These are phyloP conservation scores for Sclerotinia glacialis DNA, from an alignment of 2,329 filamentous ascomycete species.

Conservation along the genomic window DNA sequence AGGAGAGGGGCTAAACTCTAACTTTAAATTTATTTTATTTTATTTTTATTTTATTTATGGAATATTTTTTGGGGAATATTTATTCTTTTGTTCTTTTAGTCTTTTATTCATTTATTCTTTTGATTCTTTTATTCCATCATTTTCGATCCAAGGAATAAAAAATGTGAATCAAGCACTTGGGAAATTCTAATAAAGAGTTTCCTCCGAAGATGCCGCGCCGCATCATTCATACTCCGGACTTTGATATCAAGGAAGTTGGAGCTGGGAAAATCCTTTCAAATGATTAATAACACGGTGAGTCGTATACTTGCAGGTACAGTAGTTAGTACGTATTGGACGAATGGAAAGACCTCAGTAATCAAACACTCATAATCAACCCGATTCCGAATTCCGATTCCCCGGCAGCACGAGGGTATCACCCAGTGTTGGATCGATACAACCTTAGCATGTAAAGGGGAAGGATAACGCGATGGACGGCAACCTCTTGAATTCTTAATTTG, in stretches of 20 bases:
- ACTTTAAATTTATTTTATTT: background rate
- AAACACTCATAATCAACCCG: background rate
- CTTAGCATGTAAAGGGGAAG: background rate
- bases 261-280: background rate
- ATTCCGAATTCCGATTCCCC: slow-evolving; percentile 9
- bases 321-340: background rate
- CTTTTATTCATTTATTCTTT: background rate
- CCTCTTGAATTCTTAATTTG: background rate
- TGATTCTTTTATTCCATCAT: background rate
- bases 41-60: background rate
- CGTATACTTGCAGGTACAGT: background rate
- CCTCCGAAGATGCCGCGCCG: slow-evolving; percentile 3
- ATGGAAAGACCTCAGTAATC: background rate
- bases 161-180: background rate
- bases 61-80: background rate
- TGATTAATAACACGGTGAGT: background rate
- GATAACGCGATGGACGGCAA: background rate
- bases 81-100: background rate
- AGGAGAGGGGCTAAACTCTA: slow-evolving; percentile 9
- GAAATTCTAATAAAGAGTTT: background rate
- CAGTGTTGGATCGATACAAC: background rate
- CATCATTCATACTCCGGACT: background rate
- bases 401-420: background rate
- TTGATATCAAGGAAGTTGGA: background rate
- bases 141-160: background rate